Evolutionary conservation across 176 grass and related monocot species (phyloP).

Genomic region (Luzula sylvatica): DNA sequence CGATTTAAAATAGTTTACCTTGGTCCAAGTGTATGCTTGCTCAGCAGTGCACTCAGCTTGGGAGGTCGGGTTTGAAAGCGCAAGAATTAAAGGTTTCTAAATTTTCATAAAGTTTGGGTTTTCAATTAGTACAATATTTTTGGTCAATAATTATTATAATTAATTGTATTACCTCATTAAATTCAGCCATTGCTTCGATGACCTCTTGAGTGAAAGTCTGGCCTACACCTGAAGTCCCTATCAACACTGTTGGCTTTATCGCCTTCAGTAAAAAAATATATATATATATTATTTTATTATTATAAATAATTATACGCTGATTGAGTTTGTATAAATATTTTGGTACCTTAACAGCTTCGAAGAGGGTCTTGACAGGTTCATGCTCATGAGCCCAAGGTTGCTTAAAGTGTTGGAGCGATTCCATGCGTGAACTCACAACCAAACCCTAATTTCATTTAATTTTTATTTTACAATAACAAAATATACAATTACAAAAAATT

Average conservation of each 20-base stretch:
- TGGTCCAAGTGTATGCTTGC: constrained; percentile 96
- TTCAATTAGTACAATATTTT: background rate
- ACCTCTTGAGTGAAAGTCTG: constrained; percentile 94
- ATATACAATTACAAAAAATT: constrained; percentile 18
- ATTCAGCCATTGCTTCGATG: constrained; percentile 66
- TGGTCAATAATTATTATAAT: constrained; percentile 10
- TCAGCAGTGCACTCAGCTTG: constrained; percentile 86
- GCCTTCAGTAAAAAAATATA: constrained; percentile 21
- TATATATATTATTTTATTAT: background rate
- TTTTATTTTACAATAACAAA: constrained; percentile 14
- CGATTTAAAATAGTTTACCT: constrained; percentile 42
- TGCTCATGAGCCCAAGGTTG: constrained; percentile 97
- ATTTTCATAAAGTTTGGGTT: constrained; percentile 8
- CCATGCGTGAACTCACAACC: constrained; percentile 61
- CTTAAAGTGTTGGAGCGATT: constrained; percentile 96
- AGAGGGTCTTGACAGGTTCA: constrained; percentile 45
- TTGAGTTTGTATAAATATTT: no score
- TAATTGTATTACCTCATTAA: constrained; percentile 53
- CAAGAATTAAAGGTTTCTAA: constrained; percentile 74
- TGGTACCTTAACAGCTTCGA: constrained; percentile 69
- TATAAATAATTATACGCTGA: no score
- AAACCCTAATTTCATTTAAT: constrained; percentile 52
- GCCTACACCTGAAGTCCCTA: constrained; percentile 91
- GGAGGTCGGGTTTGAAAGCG: constrained; percentile 77
- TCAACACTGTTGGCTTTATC: constrained; percentile 82